phyloP scores from a whole-genome alignment of 176 grass and related monocot species.

The Avena insularis region DNA sequence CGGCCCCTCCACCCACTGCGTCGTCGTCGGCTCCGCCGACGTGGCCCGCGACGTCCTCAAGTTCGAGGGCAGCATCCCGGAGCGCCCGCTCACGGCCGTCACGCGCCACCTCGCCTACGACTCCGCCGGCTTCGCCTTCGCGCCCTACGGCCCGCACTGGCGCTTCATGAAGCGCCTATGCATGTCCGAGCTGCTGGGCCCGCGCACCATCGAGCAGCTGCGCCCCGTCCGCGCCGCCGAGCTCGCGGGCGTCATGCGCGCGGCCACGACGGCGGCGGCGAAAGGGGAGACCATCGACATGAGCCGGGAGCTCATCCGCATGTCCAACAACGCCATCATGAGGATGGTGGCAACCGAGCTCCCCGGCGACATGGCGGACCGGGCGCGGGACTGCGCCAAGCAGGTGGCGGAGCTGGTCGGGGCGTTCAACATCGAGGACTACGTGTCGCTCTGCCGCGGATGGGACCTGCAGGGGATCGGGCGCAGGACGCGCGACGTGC shows the following conservation, averaged over 20 bases:
- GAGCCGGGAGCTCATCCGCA: background rate
- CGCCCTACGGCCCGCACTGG: slow-evolving; percentile 27
- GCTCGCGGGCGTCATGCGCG: background rate
- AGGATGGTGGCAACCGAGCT: slow-evolving; percentile 10
- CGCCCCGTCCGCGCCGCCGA: slow-evolving; percentile 26
- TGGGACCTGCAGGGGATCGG: slow-evolving; percentile 27
- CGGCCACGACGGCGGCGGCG: background rate
- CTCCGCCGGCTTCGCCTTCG: slow-evolving; percentile 8
- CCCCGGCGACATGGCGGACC: background rate
- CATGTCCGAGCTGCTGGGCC: slow-evolving; percentile 23
- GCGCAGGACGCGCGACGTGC: background rate
- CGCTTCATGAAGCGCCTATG: slow-evolving; percentile 34
- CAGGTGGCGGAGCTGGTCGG: slow-evolving; percentile 16
- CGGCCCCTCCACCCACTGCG: slow-evolving; percentile 29
- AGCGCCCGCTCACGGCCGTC: slow-evolving; percentile 10
- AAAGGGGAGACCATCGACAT: background rate
- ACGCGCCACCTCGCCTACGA: slow-evolving; percentile 3
- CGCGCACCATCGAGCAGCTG: slow-evolving; percentile 24
- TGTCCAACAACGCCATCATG: slow-evolving; percentile 21
- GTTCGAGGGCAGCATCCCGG: slow-evolving; percentile 34
- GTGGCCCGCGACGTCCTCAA: slow-evolving; percentile 16
- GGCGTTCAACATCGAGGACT: slow-evolving; percentile 22
- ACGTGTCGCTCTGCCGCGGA: background rate
- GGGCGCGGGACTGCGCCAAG: slow-evolving; percentile 15
- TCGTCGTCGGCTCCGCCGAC: slow-evolving; percentile 8